Base-by-base conservation (phyloP, 2,329 filamentous ascomycete genomes). In the Monosporascus sp. region DNA sequence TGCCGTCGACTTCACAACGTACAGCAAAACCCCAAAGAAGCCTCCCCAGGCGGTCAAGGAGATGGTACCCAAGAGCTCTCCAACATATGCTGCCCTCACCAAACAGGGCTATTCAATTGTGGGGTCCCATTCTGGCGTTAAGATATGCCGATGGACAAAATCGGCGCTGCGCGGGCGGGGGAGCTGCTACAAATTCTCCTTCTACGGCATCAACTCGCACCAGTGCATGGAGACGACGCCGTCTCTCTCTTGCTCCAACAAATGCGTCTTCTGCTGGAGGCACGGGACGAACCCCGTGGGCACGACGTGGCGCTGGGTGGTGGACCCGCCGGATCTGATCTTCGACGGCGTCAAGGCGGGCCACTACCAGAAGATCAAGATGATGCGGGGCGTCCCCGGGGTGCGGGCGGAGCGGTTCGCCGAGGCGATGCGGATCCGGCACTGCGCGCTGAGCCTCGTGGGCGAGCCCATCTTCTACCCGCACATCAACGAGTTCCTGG, bases 391-490 rank as follows among this genome's bases (percentile, higher is more conserved):
- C 50, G 89, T 97, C 1, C 93, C 94, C 0, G 94, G 94, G 5
- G 91, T 97, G 4, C 83, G 93, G 11, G 89, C 92, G 1, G 93
- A 97, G 71, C 82, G 94, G 3, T 97, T 96, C 66, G 85, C 87
- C 7, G 94, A 97, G 74, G 93, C 92, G 0, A 91, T 97, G 87
- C 81, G 85, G 43, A 96, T 99, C 63, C 82, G 91, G 1, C 93
- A 99, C 72, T 99, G 93, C 69, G 94, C 94, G 0, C 77, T 99
- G 46, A 91, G 86, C 60, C 79, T 99, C 9, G 94, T 99, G 22
- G 93, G 94, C 61, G 93, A 99, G 71, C 93, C 93, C n/a, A 97
- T 97, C 63, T 97, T 97, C 75, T 97, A 97, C 70, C 94, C 94
- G 9, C 86, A 96, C 66, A 97, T 97, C 78, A 97, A 99, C 71